A percentile compares a stretch with the other conserved stretches of the same genome.
Conservation (phyloP, 495 filamentous ascomycete genomes). For the Neurospora sp. region DNA sequence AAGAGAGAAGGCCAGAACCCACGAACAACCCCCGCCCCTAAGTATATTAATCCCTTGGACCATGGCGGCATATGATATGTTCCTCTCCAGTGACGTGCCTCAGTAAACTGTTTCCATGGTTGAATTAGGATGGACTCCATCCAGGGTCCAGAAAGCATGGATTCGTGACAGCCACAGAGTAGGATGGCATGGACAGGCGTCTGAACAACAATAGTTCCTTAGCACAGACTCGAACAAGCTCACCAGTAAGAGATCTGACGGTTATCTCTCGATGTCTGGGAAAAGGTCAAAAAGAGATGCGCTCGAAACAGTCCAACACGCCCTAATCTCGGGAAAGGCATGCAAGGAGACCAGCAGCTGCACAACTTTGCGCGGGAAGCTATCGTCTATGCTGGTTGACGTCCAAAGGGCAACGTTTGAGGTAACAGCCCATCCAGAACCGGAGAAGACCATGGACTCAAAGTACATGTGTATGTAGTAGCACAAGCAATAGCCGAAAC, state of each 20-base stretch:
- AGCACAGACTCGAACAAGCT: slow-evolving; percentile 1
- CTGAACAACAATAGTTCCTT: background rate
- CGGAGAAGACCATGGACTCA: background rate
- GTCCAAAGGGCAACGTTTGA: background rate
- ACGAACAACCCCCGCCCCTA: slow-evolving; percentile 21
- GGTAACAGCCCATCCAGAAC: background rate
- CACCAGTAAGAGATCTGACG: slow-evolving; percentile 26
- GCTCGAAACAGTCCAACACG: background rate
- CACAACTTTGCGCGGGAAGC: background rate
- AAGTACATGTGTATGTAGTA: background rate
- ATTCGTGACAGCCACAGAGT: slow-evolving; percentile 9
- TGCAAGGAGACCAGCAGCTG: background rate
- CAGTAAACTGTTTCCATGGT: background rate
- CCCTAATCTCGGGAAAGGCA: background rate
- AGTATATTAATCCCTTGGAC: slow-evolving; percentile 9
- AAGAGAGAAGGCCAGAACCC: slow-evolving; percentile 7
- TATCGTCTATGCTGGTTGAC: background rate
- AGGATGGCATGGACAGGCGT: background rate
- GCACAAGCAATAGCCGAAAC: background rate
- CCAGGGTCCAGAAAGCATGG: slow-evolving; percentile 5
- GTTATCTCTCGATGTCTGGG: slow-evolving; percentile 21
- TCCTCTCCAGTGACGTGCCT: background rate
- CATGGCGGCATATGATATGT: slow-evolving; percentile 6
- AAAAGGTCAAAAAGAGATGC: slow-evolving; percentile 12
- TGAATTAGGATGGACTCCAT: slow-evolving; percentile 10